Evolutionary conservation across 2,329 filamentous ascomycete species (phyloP).

Genomic region (Cercospora sp.): DNA sequence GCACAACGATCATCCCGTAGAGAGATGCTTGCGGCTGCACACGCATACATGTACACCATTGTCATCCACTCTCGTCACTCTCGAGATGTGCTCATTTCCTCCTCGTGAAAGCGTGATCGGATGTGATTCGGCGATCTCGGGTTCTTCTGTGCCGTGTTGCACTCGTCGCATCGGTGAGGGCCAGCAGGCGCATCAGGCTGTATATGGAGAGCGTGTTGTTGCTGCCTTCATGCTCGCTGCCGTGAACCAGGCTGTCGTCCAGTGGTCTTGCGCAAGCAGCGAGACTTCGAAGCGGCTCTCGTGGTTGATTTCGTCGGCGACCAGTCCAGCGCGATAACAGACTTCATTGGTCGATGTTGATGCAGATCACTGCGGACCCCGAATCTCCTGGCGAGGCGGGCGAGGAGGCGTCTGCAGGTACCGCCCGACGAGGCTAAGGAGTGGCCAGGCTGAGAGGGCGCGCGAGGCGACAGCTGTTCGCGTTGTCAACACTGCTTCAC

Average conservation of each 20-base stretch:
- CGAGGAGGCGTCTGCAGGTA: conserved; percentile 11
- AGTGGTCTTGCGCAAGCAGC: background rate
- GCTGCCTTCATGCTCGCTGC: background rate
- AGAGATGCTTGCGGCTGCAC: background rate
- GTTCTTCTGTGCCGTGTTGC: background rate
- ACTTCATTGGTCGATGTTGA: conserved; percentile 1
- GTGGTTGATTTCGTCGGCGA: background rate
- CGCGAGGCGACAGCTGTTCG: background rate
- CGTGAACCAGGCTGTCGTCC: background rate
- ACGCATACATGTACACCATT: background rate
- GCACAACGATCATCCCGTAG: background rate
- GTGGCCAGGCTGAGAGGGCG: background rate
- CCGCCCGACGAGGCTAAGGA: background rate
- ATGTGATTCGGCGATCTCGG: background rate
- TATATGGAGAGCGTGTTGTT: background rate
- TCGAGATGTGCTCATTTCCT: background rate
- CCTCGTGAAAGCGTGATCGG: background rate
- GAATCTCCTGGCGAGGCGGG: background rate
- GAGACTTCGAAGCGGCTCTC: background rate
- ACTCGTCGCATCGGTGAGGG: background rate
- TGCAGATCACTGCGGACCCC: conserved; percentile 14
- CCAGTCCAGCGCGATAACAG: background rate
- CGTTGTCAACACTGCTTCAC: background rate
- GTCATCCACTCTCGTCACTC: background rate
- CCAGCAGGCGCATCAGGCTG: background rate